Conservation (phyloP, 2,329 filamentous ascomycete genomes). For the Chrysoporthe austroafricana region DNA sequence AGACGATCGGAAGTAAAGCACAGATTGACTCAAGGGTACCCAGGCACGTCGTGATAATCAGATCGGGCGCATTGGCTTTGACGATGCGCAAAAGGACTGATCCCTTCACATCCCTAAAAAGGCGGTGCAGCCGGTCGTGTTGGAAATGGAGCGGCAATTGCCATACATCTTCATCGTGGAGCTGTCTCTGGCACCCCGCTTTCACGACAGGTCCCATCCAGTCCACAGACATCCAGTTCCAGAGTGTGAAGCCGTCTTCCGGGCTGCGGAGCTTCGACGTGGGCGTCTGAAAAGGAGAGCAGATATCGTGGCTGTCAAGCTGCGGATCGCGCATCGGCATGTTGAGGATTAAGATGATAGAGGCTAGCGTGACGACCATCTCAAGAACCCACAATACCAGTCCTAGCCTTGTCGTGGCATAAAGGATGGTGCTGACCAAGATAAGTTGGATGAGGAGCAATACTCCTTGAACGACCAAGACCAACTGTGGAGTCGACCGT, state of each 20-base stretch:
- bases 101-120: slow-evolving; percentile 74
- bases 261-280: slow-evolving; percentile 68
- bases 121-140: slow-evolving; percentile 72
- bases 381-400: slow-evolving; percentile 36
- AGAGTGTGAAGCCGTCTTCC: slow-evolving; percentile 78
- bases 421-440: slow-evolving; percentile 39
- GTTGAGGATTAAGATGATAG: slow-evolving; percentile 58
- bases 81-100: slow-evolving; percentile 72
- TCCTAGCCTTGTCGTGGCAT: slow-evolving; percentile 34
- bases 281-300: slow-evolving; percentile 58
- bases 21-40: slow-evolving; percentile 63
- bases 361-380: slow-evolving; percentile 47
- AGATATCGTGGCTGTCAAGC: slow-evolving; percentile 60
- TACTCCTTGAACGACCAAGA: slow-evolving; percentile 67
- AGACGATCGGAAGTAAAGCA: slow-evolving; percentile 64
- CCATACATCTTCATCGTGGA: slow-evolving; percentile 84
- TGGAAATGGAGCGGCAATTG: slow-evolving; percentile 79
- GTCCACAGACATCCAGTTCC: slow-evolving; percentile 83
- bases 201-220: slow-evolving; percentile 80
- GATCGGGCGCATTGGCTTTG: slow-evolving; percentile 77
- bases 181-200: slow-evolving; percentile 64
- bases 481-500: slow-evolving; percentile 64
- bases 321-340: slow-evolving; percentile 72
- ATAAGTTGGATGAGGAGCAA: slow-evolving; percentile 39
- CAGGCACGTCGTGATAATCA: slow-evolving; percentile 68